A percentile compares a stretch with the other conserved stretches of the same genome.
These are phyloP conservation scores for Mycosarcoma mackinlayi DNA, from an alignment of 1,284 basidiomycete genomes.

Conservation along the genomic window DNA sequence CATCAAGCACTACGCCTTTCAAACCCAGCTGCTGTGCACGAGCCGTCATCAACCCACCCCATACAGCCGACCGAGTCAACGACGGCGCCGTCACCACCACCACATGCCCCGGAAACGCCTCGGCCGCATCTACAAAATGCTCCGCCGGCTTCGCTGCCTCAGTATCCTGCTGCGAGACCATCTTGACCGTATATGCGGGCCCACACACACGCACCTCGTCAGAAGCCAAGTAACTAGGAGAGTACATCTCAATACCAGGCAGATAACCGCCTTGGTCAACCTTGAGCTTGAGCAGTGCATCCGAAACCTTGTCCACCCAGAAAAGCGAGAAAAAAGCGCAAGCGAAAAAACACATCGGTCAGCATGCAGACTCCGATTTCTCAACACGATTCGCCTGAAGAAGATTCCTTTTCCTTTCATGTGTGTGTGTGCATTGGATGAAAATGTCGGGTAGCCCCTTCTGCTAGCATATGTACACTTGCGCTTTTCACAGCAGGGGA, in stretches of 20 bases:
- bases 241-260: constrained; percentile 79
- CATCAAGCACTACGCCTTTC: constrained; percentile 80
- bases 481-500: not conserved
- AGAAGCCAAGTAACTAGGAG: constrained; percentile 67
- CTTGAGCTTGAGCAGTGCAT: constrained; percentile 87
- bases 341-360: no score
- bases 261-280: constrained; percentile 81
- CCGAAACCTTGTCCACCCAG: constrained; percentile 76
- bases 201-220: constrained; percentile 70
- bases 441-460: not conserved
- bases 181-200: constrained; percentile 89
- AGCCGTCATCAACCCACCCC: constrained; percentile 91
- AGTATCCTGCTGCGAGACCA: constrained; percentile 77
- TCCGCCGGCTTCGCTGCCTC: constrained; percentile 76
- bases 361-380: no score
- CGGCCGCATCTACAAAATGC: constrained; percentile 87
- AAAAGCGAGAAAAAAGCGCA: constrained; percentile 4
- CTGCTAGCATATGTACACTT: constrained; percentile 12
- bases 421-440: not conserved
- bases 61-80: constrained; percentile 83
- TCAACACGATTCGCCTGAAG: no score
- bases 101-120: constrained; percentile 73
- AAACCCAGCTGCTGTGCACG: constrained; percentile 79
- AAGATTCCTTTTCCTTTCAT: no score
- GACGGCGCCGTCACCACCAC: constrained; percentile 82